Evolutionary conservation across 2,329 filamentous ascomycete species (phyloP), one percentile per base, ranked within the genome.

Genomic region (Fusarium robinianum): DNA sequence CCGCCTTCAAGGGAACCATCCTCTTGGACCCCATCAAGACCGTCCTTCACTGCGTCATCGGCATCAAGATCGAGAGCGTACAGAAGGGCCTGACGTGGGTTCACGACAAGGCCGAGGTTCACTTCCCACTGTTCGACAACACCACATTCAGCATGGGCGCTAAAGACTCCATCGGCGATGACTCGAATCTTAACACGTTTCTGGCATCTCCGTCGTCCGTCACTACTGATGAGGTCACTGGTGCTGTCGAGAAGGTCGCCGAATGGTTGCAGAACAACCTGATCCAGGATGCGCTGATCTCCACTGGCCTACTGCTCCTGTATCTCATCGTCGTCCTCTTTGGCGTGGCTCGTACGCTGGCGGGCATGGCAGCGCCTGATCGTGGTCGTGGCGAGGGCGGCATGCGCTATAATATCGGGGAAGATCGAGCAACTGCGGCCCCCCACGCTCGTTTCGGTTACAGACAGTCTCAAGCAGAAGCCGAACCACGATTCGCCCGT

Each of bases 11-110:
- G 36, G 84, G 83, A 32, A 96, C 92, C 0, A 71, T 91, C 27
- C 83, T 96, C 29, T 80, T 90, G 54, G 80, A 85, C 18, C 88
- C 90, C 0, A 84, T 96, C 61, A 77, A 83, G 61, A 85, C 88
- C 29, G 82, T 96, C 22, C 78, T 96, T 51, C 80, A 88, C 63
- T 97, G 94, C 63, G 76, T 97, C n/a, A 82, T 97, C 53, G 83
- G 85, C 6, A 77, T 95, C 62, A 97, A 97, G 73, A 78, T 97
- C 51, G 83, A 88, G 55, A 80, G 84, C 15, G 82, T 99, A 54
- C 83, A 97, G 66, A 85, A 87, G 63, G 94, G 87, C 9, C 77
- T 97, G n/a, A 95, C 88, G 1, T 99, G 92, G 92, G 87, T 96
- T 8, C 81, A 88, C 60, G 85, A 97, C 56, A 75, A 97, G 64